phyloP scores from a whole-genome alignment of 305 asterid genomes.

The Fraxinus baroniana region DNA sequence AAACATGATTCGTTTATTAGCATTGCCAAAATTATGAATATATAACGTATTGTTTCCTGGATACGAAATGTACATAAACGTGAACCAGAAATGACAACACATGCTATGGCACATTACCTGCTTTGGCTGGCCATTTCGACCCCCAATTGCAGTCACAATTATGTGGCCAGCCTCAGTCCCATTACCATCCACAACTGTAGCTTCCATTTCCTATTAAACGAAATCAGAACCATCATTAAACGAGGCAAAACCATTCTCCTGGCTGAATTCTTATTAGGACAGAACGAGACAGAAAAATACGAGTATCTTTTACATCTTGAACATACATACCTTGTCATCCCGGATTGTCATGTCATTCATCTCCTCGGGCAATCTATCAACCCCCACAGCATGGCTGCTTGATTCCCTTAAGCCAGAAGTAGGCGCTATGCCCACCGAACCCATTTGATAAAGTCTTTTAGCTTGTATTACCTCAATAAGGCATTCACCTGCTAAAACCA shows the following conservation, averaged over 20 bases:
- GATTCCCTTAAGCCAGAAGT: conserved; percentile 50
- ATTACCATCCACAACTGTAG: conserved; percentile 58
- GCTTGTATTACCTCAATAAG: conserved; percentile 34
- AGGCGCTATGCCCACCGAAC: conserved; percentile 47
- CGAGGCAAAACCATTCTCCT: conserved; percentile 19
- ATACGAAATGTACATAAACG: background rate
- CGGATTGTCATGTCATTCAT: conserved; percentile 66
- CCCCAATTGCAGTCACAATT: conserved; percentile 61
- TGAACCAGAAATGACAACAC: background rate
- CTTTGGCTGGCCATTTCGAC: conserved; percentile 66
- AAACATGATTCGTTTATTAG: background rate
- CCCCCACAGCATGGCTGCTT: conserved; percentile 37
- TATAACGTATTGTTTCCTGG: background rate
- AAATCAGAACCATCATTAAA: conserved; percentile 10
- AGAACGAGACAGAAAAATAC: background rate
- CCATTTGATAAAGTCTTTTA: conserved; percentile 36
- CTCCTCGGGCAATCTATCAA: conserved; percentile 61
- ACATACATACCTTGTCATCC: conserved; percentile 63
- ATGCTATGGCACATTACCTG: conserved; percentile 39
- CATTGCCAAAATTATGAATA: background rate
- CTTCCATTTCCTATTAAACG: conserved; percentile 54
- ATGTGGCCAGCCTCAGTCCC: conserved; percentile 69
- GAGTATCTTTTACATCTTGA: background rate
- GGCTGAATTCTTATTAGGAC: conserved; percentile 15
- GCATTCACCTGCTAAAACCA: conserved; percentile 47